phyloP scores from a whole-genome alignment of 148 eudicot species.

The Salicornia ramosissima region DNA sequence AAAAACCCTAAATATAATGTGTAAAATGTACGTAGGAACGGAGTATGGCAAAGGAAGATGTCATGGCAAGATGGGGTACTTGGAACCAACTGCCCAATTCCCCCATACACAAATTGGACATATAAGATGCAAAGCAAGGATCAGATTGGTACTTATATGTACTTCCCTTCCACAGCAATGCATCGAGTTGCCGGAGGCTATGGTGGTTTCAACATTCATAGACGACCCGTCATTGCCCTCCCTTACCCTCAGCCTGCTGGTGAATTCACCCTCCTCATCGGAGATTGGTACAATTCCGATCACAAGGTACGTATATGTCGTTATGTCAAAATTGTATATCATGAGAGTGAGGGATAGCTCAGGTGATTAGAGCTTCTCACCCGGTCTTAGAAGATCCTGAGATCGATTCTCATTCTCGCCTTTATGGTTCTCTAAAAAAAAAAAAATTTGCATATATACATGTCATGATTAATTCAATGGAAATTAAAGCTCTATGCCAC shows the following conservation, averaged over 20 bases:
- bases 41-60: slow-evolving; percentile 63
- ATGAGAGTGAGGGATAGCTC: too few relatives aligned
- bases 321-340: too few relatives aligned
- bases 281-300: slow-evolving; percentile 75
- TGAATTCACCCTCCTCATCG: slow-evolving; percentile 52
- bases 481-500: too few relatives aligned
- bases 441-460: too few relatives aligned
- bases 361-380: too few relatives aligned
- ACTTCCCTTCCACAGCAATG: slow-evolving; percentile 70
- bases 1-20: too few relatives aligned
- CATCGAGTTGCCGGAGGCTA: slow-evolving; percentile 78
- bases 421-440: too few relatives aligned
- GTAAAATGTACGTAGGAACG: slow-evolving; percentile 55
- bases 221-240: slow-evolving; percentile 48
- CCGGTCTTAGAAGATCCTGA: too few relatives aligned
- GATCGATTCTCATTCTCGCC: too few relatives aligned
- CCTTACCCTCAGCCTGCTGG: slow-evolving; percentile 59
- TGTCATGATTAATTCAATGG: too few relatives aligned
- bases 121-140: slow-evolving; percentile 84
- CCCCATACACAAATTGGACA: slow-evolving; percentile 59
- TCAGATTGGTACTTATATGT: slow-evolving; percentile 68
- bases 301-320: slow-evolving; percentile 44
- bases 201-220: slow-evolving; percentile 54
- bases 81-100: slow-evolving; percentile 92
- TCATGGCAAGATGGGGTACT: slow-evolving; percentile 93